phyloP scores from a whole-genome alignment of 176 grass and related monocot species.

The Triticum dicoccoides region DNA sequence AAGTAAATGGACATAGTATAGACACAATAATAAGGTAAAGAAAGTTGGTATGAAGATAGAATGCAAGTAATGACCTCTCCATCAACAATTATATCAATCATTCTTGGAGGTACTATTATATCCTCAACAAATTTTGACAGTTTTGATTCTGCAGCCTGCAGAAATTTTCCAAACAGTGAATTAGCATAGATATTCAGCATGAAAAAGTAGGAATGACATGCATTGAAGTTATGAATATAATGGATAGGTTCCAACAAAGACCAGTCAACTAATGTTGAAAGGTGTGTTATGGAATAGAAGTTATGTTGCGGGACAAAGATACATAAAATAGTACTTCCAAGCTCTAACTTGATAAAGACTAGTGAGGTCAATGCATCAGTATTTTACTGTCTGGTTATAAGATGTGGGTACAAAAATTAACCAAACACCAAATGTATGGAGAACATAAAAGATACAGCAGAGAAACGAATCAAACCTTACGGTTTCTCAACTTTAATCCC shows the following conservation, averaged over 20 bases:
- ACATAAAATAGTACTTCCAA: slow-evolving; percentile 5
- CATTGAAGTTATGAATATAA: slow-evolving; percentile 4
- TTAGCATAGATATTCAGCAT: slow-evolving; percentile 6
- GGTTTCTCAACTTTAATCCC: slow-evolving; percentile 96
- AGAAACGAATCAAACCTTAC: slow-evolving; percentile 74
- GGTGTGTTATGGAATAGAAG: background rate
- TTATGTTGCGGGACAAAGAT: background rate
- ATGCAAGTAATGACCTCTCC: slow-evolving; percentile 69
- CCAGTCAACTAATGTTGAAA: background rate
- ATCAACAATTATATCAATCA: slow-evolving; percentile 96
- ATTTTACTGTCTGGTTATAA: background rate
- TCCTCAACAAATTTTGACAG: slow-evolving; percentile 98
- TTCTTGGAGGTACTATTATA: slow-evolving; percentile 89
- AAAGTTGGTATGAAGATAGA: background rate
- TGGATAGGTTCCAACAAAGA: slow-evolving; percentile 2
- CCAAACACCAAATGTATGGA: background rate
- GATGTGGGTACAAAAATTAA: background rate
- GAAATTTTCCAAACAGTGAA: slow-evolving; percentile 22
- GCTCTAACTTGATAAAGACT: background rate
- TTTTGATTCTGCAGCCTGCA: slow-evolving; percentile 83
- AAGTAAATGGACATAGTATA: slow-evolving; percentile 16
- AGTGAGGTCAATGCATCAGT: background rate
- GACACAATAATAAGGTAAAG: slow-evolving; percentile 14
- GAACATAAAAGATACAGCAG: slow-evolving; percentile 22
- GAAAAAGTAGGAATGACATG: slow-evolving; percentile 2